A percentile compares a stretch with the other conserved stretches of the same genome.
phyloP scores from a whole-genome alignment of 768 basidiomycete species.

The Leccinum arenicola region DNA sequence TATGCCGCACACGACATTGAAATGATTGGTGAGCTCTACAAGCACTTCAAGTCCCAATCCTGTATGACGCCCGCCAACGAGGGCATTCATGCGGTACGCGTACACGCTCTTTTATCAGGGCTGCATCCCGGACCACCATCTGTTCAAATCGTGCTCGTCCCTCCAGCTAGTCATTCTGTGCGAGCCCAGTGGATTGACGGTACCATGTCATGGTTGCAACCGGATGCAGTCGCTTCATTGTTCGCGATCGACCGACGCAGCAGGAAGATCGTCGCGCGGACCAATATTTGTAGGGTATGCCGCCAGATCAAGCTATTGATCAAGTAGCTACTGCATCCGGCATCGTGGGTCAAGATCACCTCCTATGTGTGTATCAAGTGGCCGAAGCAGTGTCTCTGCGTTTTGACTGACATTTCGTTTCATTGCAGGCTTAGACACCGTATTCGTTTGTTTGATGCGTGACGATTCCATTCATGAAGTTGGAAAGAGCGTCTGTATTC shows the following conservation, averaged over 20 bases:
- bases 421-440: too few relatives aligned
- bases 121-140: constrained; percentile 23
- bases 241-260: background rate
- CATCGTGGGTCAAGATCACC: too few relatives aligned
- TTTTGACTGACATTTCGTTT: too few relatives aligned
- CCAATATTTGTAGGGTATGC: too few relatives aligned
- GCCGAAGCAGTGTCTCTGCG: too few relatives aligned
- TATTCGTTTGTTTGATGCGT: too few relatives aligned
- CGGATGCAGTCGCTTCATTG: constrained; percentile 29
- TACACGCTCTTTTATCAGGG: constrained; percentile 27
- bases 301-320: too few relatives aligned
- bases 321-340: too few relatives aligned
- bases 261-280: too few relatives aligned
- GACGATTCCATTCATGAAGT: too few relatives aligned
- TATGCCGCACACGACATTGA: constrained; percentile 45
- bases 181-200: constrained; percentile 24
- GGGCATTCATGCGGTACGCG: constrained; percentile 9
- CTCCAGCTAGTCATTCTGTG: constrained; percentile 27
- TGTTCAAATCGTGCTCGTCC: constrained; percentile 21
- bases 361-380: too few relatives aligned
- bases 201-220: constrained; percentile 26
- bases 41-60: constrained; percentile 27
- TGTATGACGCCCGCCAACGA: constrained; percentile 25
- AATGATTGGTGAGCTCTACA: constrained; percentile 36
- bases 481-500: too few relatives aligned